phyloP scores from a whole-genome alignment of 257 asterid genomes.

The Echium plantagineum region DNA sequence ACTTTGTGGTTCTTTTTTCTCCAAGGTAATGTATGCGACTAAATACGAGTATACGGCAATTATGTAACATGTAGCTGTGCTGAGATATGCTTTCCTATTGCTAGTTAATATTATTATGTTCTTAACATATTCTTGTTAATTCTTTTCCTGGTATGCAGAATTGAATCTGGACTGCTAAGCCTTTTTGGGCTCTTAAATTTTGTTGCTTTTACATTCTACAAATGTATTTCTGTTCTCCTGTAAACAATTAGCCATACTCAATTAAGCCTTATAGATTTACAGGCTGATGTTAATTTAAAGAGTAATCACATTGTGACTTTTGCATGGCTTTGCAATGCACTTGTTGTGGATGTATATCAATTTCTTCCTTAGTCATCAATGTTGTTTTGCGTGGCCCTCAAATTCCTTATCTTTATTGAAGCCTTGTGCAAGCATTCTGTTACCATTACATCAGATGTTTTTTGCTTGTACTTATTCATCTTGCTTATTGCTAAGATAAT shows the following conservation, averaged over 20 bases:
- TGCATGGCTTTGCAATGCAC: background rate
- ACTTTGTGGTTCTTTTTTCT: slow-evolving; percentile 95
- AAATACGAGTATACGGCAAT: slow-evolving; percentile 11
- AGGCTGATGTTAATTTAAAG: background rate
- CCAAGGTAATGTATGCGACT: slow-evolving; percentile 59
- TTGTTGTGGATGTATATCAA: background rate
- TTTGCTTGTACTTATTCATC: too few relatives aligned
- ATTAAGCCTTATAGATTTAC: background rate
- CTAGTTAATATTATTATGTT: background rate
- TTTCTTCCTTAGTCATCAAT: too few relatives aligned
- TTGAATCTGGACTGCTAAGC: background rate
- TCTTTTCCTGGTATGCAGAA: too few relatives aligned
- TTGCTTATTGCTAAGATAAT: background rate
- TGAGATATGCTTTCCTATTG: background rate
- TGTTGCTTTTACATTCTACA: background rate
- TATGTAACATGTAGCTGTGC: background rate
- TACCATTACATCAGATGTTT: too few relatives aligned
- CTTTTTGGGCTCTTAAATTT: background rate
- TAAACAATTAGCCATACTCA: background rate
- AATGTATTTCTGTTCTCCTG: background rate
- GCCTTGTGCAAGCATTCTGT: too few relatives aligned
- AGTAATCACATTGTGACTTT: too few relatives aligned
- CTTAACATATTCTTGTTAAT: background rate
- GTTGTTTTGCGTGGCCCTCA: background rate
- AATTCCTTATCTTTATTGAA: background rate